These are phyloP conservation scores for Pyrenochaeta sp. DNA, from an alignment of 2,329 filamentous ascomycete genomes.

Conservation along the genomic window DNA sequence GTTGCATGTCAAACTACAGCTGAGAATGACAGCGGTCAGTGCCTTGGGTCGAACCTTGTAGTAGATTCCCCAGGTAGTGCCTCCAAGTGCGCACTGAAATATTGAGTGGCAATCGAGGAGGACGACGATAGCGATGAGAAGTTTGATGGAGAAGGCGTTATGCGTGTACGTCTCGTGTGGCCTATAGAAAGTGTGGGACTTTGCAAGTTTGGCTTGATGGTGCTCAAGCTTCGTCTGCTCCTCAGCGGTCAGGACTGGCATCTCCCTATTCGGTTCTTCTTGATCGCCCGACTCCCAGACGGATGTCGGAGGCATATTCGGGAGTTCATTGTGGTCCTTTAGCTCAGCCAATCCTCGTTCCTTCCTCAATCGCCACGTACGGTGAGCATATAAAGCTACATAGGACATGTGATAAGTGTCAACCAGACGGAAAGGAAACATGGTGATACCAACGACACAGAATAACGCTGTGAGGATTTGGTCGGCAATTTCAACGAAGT, in stretches of 20 bases:
- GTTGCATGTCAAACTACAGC: slow-evolving; percentile 78
- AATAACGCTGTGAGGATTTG: slow-evolving; percentile 68
- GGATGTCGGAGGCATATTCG: slow-evolving; percentile 53
- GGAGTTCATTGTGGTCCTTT: slow-evolving; percentile 73
- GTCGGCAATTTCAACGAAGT: slow-evolving; percentile 62
- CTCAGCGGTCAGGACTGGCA: slow-evolving; percentile 66
- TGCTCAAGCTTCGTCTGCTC: slow-evolving; percentile 76
- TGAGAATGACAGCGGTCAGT: slow-evolving; percentile 82
- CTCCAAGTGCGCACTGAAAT: slow-evolving; percentile 80
- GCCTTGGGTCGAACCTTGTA: slow-evolving; percentile 74
- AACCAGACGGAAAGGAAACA: slow-evolving; percentile 74
- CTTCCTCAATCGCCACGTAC: slow-evolving; percentile 70
- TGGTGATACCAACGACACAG: slow-evolving; percentile 67
- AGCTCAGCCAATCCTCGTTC: slow-evolving; percentile 67
- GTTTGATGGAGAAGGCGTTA: slow-evolving; percentile 75
- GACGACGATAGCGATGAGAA: slow-evolving; percentile 77
- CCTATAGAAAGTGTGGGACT: slow-evolving; percentile 87
- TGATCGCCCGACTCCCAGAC: slow-evolving; percentile 50
- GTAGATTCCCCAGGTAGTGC: slow-evolving; percentile 79
- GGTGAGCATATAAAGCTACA: slow-evolving; percentile 73
- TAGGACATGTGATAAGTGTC: slow-evolving; percentile 90
- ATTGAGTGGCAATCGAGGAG: slow-evolving; percentile 81
- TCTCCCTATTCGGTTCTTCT: slow-evolving; percentile 44
- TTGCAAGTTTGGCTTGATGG: slow-evolving; percentile 80
- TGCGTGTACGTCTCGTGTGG: slow-evolving; percentile 88